Percentiles rank a stretch among this genome's conserved stretches.
Conservation (phyloP, 108 stramenopile species). For the Craspedostauros australis region DNA sequence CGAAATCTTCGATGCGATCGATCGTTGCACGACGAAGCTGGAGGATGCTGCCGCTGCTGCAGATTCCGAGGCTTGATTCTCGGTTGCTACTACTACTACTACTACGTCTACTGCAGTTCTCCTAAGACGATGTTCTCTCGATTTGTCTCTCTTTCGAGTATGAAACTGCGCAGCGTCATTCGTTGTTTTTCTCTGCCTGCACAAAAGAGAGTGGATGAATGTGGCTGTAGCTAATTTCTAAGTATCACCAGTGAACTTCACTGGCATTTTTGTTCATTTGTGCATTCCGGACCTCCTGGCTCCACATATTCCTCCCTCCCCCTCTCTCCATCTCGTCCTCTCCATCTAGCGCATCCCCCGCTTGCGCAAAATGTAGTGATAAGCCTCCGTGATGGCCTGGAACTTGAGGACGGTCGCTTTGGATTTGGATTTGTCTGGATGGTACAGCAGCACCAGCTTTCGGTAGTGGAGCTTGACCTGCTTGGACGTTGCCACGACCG, state of each 20-base stretch:
- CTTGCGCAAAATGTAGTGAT: slow-evolving; percentile 9
- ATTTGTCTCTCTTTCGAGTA: not conserved
- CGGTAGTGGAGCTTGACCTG: slow-evolving; percentile 34
- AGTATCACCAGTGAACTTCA: not conserved
- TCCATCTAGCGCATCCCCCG: not conserved
- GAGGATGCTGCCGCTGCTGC: not conserved
- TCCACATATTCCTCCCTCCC: not conserved
- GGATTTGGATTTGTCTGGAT: slow-evolving; percentile 36
- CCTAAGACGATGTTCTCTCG: not conserved
- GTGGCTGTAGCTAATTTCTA: no score
- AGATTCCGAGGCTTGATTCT: not conserved
- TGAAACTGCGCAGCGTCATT: not conserved
- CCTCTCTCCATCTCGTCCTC: not conserved
- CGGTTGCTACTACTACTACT: not conserved
- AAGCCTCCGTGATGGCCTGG: slow-evolving; percentile 43
- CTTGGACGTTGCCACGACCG: slow-evolving; percentile 1
- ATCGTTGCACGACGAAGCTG: not conserved
- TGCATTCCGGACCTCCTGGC: not conserved
- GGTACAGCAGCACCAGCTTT: slow-evolving; percentile 27
- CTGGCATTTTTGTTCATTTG: not conserved
- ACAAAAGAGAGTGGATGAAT: no score
- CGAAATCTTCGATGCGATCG: slow-evolving; percentile 39
- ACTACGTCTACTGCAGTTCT: not conserved
- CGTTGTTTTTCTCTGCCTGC: not conserved
- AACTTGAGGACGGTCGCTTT: slow-evolving; percentile 27